Evolutionary conservation across 768 basidiomycete genomes (phyloP), one percentile per base, ranked within the genome.

Genomic region (Mycena polygramma): DNA sequence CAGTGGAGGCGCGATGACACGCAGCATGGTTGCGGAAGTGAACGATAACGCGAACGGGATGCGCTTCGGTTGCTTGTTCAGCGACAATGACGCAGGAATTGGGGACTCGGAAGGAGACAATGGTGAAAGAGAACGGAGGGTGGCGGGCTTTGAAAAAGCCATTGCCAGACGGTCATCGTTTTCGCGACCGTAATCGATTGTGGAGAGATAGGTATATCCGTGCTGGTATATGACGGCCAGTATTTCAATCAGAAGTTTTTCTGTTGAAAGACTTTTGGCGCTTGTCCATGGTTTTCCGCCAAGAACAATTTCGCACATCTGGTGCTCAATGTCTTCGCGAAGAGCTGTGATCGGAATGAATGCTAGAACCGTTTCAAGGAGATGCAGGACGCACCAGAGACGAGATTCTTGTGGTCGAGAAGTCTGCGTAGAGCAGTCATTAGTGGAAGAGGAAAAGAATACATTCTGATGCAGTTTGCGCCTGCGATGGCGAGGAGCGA

Each of bases 151-250:
- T 19, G 92, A 91, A 79, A 94, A 94, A 22, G 91, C 86, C 75
- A 94, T 86, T 59, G 89, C 88, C 11, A 94, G 76, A 49, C 90
- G 87, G 79, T 94, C 93, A 74, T 94, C 93, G 51, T 81, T 84
- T 78, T 94, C 93, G 65, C 91, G 86, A 39, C 92, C 93, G 77
- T 94, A 94, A 80, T 93, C 92, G 70, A 94, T 83, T 51, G 87
- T 87, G 24, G 92, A 92, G 11, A 93, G 82, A 72, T 89, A 90
- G 26, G 81, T 81, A 76, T 89, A 92, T 48, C 91, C 90, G 75
- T 86, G 86, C 64, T 87, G 86, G 76, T 90, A 89, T 49, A 94
- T 81, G 72, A 90, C 82, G 43, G 86, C 80, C 62, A 94, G 79
- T 67, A 94, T 87, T 73, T 92, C 89, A 69, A 94, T 80, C 49